Conservation (phyloP, 1,284 basidiomycete genomes). For the Malassezia dermatis region DNA sequence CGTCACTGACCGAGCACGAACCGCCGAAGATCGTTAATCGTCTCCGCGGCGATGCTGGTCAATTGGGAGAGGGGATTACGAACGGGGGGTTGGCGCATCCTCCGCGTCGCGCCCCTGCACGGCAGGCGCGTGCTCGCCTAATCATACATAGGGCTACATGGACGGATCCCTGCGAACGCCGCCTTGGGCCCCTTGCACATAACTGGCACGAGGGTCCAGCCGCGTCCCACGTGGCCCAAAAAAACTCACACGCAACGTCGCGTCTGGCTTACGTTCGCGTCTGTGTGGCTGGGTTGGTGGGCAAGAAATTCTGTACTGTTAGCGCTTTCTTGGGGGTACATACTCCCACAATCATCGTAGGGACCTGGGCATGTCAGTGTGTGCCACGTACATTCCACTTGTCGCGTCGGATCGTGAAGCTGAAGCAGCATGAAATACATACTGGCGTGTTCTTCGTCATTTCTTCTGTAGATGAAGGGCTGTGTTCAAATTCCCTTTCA, state of each 20-base stretch:
- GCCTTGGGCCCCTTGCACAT: constrained; percentile 2
- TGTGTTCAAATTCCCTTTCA: not conserved
- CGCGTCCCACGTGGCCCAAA: not conserved
- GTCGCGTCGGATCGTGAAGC: constrained; percentile 83
- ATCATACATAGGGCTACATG: not conserved
- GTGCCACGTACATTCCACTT: constrained; percentile 36
- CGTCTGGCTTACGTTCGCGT: not conserved
- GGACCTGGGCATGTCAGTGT: constrained; percentile 7
- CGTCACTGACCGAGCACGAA: not conserved
- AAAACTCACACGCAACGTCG: not conserved
- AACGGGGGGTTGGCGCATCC: not conserved
- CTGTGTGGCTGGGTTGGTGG: constrained; percentile 27
- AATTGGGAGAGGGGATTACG: not conserved
- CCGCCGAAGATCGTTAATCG: not conserved
- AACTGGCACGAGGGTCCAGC: not conserved
- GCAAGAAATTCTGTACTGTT: constrained; percentile 19
- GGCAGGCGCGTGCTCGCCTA: constrained; percentile 1
- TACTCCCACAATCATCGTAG: constrained; percentile 24
- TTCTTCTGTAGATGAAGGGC: not conserved
- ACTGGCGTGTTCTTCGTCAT: constrained; percentile 48
- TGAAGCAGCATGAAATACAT: constrained; percentile 81
- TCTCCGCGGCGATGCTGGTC: not conserved
- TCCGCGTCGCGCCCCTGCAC: constrained; percentile 6
- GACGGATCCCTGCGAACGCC: not conserved
- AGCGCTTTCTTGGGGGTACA: not conserved